Evolutionary conservation across 2,329 filamentous ascomycete species (phyloP).

Genomic region (Exophiala viscosa): DNA sequence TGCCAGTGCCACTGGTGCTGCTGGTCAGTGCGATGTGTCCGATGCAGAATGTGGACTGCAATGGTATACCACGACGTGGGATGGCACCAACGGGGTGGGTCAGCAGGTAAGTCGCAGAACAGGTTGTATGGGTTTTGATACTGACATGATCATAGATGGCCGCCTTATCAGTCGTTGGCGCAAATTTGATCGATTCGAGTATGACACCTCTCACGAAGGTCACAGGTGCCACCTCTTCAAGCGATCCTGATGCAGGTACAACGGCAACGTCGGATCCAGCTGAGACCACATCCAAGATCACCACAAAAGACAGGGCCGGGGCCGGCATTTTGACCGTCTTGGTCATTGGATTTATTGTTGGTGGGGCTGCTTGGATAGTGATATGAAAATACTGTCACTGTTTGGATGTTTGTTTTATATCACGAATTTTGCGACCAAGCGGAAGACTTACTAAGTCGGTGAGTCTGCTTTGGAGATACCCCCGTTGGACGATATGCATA

Average conservation of each 20-base stretch:
- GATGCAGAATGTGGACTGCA: slow-evolving; percentile 42
- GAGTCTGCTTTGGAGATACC: too few relatives aligned
- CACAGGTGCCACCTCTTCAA: slow-evolving; percentile 54
- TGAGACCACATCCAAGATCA: slow-evolving; percentile 21
- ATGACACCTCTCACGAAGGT: slow-evolving; percentile 49
- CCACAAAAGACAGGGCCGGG: slow-evolving; percentile 37
- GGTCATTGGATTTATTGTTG: slow-evolving; percentile 26
- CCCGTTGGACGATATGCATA: too few relatives aligned
- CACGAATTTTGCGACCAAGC: too few relatives aligned
- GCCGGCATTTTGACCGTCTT: slow-evolving; percentile 38
- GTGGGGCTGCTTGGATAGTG: slow-evolving; percentile 23
- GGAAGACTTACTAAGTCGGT: too few relatives aligned
- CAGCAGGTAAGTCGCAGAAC: slow-evolving; percentile 35
- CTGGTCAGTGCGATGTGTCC: slow-evolving; percentile 51
- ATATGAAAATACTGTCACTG: not conserved
- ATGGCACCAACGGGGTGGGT: slow-evolving; percentile 37
- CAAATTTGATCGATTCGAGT: slow-evolving; percentile 51
- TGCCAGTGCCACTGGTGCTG: slow-evolving; percentile 53
- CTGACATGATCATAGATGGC: slow-evolving; percentile 48
- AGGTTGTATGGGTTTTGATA: not conserved
- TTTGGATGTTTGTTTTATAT: too few relatives aligned
- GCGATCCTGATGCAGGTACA: slow-evolving; percentile 36
- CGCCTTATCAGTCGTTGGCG: slow-evolving; percentile 60
- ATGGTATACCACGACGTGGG: slow-evolving; percentile 39
- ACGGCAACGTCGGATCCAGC: slow-evolving; percentile 13